These are phyloP conservation scores for Mucor irregularis DNA, from an alignment of 371 early-diverging fungal species.

Conservation along the genomic window DNA sequence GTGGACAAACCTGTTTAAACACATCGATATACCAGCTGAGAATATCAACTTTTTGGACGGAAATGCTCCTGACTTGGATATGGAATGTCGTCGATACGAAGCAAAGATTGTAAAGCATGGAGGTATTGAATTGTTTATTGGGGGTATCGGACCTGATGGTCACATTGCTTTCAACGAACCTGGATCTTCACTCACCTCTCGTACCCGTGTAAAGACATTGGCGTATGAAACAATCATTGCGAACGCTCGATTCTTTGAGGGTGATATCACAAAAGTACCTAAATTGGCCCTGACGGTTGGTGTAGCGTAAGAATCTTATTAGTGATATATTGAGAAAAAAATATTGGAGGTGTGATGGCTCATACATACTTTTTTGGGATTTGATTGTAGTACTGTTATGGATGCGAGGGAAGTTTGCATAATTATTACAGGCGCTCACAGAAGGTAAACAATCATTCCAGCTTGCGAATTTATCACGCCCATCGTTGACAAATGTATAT, in stretches of 20 bases:
- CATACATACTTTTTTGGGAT: background rate
- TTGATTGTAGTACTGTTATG: constrained; percentile 71
- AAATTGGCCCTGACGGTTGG: constrained; percentile 89
- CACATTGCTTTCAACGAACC: constrained; percentile 94
- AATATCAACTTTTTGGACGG: constrained; percentile 86
- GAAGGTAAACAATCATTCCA: constrained; percentile 9
- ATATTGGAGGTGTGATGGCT: background rate
- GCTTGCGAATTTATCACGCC: background rate
- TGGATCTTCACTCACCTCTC: constrained; percentile 83
- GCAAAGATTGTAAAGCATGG: constrained; percentile 75
- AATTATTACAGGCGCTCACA: constrained; percentile 87
- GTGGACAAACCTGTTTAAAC: constrained; percentile 83
- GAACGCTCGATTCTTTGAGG: constrained; percentile 87
- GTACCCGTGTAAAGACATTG: constrained; percentile 86
- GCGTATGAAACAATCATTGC: constrained; percentile 92
- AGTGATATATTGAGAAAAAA: background rate
- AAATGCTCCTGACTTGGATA: constrained; percentile 79
- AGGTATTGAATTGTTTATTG: constrained; percentile 83
- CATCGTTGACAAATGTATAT: background rate
- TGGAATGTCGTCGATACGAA: constrained; percentile 79
- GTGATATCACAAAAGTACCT: constrained; percentile 86
- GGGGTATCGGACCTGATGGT: constrained; percentile 88
- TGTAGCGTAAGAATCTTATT: constrained; percentile 64
- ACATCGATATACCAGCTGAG: constrained; percentile 76
- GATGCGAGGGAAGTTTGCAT: constrained; percentile 86